Evolutionary conservation across 495 filamentous ascomycete genomes (phyloP), one percentile per base, ranked within the genome.

Genomic region (Venustampulla echinocandica): DNA sequence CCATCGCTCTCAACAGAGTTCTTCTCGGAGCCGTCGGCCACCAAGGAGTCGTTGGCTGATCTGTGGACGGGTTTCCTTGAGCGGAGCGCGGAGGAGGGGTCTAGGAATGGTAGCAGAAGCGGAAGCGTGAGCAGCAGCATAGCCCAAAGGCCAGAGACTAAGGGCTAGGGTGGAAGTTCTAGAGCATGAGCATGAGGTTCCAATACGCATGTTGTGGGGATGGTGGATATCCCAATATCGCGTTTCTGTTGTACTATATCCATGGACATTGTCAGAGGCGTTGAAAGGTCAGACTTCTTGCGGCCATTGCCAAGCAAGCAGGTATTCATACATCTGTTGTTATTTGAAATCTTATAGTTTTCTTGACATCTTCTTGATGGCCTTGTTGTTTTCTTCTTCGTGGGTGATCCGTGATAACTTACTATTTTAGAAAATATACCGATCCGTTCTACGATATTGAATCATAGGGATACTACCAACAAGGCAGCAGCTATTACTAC

Each of bases 11-110:
- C 72, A 41, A 73, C 71, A 18, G 86, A 87, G 28, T 84, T 87
- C 55, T 78, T 85, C 63, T 70, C 81, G 35, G 82, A 84, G 22
- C 61, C 63, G n/a, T 45, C 63, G 3, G 58, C 64, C 21, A 74
- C 67, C 52, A 86, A 80, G 59, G 89, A 95, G 65, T 84, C 81
- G 5, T 66, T 95, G 23, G 86, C 89, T 9, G 88, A 95, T 52
- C 65, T 95, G n/a, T 95, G 88, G 89, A 84, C 82, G 10, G 84
- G 83, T 28, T 95, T 95, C 61, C 63, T 95, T 10, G 86, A 94
- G 58, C 72, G 87, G 46, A 87, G 90, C 64, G 85, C 85, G 6
- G 74, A 80, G 45, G 79, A 84, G 52, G 49, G 56, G 10, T 52
- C 49, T 2, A 46, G 15, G 5, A 36, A 38, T 1, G 68, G 24